These are phyloP conservation scores for Aspergillus neoniger DNA, from an alignment of 2,329 filamentous ascomycete genomes.

Conservation along the genomic window DNA sequence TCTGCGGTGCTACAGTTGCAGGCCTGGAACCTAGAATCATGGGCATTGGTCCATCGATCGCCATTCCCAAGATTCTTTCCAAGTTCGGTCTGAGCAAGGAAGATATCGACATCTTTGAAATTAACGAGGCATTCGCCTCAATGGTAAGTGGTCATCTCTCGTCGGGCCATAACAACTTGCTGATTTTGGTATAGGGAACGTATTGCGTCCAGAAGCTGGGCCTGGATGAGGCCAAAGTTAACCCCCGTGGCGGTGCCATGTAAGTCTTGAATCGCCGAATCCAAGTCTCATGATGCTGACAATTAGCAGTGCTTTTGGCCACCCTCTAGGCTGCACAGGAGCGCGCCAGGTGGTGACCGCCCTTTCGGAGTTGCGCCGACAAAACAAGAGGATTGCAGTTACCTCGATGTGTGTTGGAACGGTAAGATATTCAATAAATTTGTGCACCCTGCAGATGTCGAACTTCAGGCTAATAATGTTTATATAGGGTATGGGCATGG, in stretches of 20 bases:
- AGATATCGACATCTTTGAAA: constrained; percentile 44
- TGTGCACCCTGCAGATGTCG: not conserved
- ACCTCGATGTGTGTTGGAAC: constrained; percentile 95
- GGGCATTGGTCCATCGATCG: constrained; percentile 88
- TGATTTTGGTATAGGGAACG: constrained; percentile 64
- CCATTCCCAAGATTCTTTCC: constrained; percentile 83
- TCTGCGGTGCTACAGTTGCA: constrained; percentile 76
- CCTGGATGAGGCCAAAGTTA: constrained; percentile 79
- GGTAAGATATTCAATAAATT: constrained; percentile 57
- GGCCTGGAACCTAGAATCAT: constrained; percentile 88
- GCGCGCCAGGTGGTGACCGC: constrained; percentile 87
- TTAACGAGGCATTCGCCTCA: constrained; percentile 89
- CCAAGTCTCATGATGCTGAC: constrained; percentile 15
- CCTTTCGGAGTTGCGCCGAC: constrained; percentile 80
- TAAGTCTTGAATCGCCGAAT: constrained; percentile 25
- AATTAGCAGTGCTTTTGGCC: constrained; percentile 69
- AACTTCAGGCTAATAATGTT: not conserved
- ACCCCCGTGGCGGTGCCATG: constrained; percentile 91
- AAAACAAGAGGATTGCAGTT: constrained; percentile 75
- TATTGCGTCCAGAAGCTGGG: constrained; percentile 85
- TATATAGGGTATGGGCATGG: constrained; percentile 67
- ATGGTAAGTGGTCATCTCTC: constrained; percentile 31
- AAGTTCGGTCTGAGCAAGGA: constrained; percentile 69
- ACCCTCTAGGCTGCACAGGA: constrained; percentile 87
- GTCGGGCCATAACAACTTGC: not conserved